phyloP scores from a whole-genome alignment of 176 grass and related monocot species.

The Lolium multiflorum region DNA sequence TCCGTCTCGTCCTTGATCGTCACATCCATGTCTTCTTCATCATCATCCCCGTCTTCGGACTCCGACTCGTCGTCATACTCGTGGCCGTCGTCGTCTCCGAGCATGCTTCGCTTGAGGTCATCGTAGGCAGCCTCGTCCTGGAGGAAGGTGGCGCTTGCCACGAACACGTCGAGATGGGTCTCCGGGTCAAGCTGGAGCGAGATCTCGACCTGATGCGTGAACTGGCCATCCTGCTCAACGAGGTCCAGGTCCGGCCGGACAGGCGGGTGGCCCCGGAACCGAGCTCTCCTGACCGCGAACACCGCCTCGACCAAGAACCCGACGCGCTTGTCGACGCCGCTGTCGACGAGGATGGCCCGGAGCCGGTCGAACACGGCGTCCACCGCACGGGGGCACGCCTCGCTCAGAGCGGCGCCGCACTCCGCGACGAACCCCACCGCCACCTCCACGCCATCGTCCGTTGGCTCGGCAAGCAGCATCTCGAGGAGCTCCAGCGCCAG shows the following conservation, averaged over 20 bases:
- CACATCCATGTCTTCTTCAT: background rate
- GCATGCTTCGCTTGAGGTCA: background rate
- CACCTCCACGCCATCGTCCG: constrained; percentile 25
- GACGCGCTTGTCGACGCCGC: constrained; percentile 38
- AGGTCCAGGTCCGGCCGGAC: constrained; percentile 52
- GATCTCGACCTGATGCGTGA: constrained; percentile 44
- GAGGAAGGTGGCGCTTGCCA: constrained; percentile 37
- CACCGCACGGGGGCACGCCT: constrained; percentile 41
- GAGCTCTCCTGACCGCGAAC: constrained; percentile 50
- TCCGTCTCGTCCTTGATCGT: constrained; percentile 42
- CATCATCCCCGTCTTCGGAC: background rate
- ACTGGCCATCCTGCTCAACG: constrained; percentile 52
- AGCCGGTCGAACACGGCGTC: constrained; percentile 50
- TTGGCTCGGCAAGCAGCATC: background rate
- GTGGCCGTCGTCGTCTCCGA: background rate
- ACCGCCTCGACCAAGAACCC: constrained; percentile 51
- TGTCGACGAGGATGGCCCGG: constrained; percentile 46
- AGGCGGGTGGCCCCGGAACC: constrained; percentile 36
- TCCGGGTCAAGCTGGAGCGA: constrained; percentile 34
- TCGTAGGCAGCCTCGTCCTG: constrained; percentile 32
- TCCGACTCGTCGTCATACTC: background rate
- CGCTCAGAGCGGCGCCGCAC: constrained; percentile 43
- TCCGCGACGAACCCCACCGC: constrained; percentile 49
- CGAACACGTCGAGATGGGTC: constrained; percentile 55
- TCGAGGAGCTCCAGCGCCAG: background rate